A percentile compares a stretch with the other conserved stretches of the same genome.
Conservation (phyloP, 208 protist species). For the Crithidia mellificae region DNA sequence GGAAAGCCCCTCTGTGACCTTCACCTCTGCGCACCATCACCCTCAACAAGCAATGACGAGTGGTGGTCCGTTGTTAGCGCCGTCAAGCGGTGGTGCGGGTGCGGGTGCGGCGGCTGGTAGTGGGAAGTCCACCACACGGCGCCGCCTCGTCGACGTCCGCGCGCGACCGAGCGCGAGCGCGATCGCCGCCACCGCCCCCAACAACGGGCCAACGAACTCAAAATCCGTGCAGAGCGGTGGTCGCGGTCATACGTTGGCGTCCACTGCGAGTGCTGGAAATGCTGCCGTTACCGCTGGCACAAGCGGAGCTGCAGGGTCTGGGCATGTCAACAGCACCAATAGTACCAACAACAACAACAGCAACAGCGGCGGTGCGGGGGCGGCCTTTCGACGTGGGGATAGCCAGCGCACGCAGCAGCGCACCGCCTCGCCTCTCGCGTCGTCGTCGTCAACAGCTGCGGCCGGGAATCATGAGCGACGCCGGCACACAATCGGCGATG, state of each 20-base stretch:
- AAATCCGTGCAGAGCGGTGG: too few species aligned
- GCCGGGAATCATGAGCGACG: conserved; percentile 3
- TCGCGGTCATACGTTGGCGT: too few species aligned
- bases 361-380: not conserved
- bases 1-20: conserved; percentile 4
- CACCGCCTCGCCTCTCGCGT: not conserved
- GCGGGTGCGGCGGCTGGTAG: not conserved
- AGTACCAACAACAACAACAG: too few species aligned
- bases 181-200: too few species aligned
- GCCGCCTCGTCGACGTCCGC: conserved; percentile 15
- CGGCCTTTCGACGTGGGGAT: not conserved
- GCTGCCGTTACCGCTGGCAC: too few species aligned
- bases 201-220: too few species aligned
- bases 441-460: not conserved
- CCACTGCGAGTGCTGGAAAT: too few species aligned
- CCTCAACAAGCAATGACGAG: not conserved
- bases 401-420: not conserved
- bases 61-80: not conserved
- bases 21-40: not conserved
- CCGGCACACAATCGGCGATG: conserved; percentile 23
- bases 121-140: not conserved
- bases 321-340: too few species aligned
- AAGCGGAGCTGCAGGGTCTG: too few species aligned
- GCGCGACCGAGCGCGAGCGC: not conserved
- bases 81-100: not conserved